Base-by-base conservation (phyloP, 176 grass and related monocot genomes). In the Cocos nucifera region DNA sequence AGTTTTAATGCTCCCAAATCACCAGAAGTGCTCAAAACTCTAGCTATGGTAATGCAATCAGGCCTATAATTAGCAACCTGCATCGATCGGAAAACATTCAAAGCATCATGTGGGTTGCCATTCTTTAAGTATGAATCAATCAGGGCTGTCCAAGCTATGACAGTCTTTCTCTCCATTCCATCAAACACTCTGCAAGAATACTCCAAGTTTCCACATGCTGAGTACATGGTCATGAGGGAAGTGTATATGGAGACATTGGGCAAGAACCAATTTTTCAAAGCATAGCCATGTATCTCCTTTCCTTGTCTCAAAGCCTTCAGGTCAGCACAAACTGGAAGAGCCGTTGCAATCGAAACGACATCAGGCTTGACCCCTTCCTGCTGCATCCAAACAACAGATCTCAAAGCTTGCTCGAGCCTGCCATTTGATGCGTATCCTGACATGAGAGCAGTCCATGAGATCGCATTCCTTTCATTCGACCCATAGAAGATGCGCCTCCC, bases 371-470 rank as follows among this genome's bases (percentile, higher is more conserved):
- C 66, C 57, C 87, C 81, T 85, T 90, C 92, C 64, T 86, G 84
- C 59, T 90, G 83, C 92, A 97, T 97, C 92, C 92, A 97, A 63
- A 64, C 58, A 69, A 97, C 74, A 9, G 86, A 97, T 73, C 86
- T 82, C 29, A 96, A 54, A 0, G 86, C 83, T 72, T 90, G 78
- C 56, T 90, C 83, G 26, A 77, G 81, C 16, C 84, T 83, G 19
- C 86, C 83, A 58, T 90, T 90, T 51, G 69, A 82, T 55, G 92
- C 87, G 63, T 96, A 90, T 22, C 92, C 92, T 57, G 92, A 90
- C 79, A 97, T 82, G 30, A 97, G 57, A 24, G 81, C 73, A 29
- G 87, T 91, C 92, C 92, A 91, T 3, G 85, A 85, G 15, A 97
- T 78, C 51, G 69, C 78, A 66, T 90, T 90, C 65, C 83, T 82